Evolutionary conservation across 2,329 filamentous ascomycete species (phyloP), one percentile per base, ranked within the genome.

Genomic region (Aspergillus versicolor): DNA sequence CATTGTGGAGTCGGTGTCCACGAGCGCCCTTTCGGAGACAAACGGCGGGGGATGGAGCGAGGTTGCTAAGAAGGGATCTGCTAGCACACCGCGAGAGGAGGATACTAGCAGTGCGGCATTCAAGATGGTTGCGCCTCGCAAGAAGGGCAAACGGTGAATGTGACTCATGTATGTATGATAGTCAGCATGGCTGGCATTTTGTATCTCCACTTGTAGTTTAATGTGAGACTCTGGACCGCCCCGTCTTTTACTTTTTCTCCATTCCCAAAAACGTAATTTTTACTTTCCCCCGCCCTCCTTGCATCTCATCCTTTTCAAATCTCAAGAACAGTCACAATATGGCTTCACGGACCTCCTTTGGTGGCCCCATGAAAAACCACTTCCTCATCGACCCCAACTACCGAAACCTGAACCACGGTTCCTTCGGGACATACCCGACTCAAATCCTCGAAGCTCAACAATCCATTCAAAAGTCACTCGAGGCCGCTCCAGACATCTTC

Each of bases 101-200:
- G 71, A 72, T 71, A 73, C 70, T 60, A 76, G 73, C 60, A 77
- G 73, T 59, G 75, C 88, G 9, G 85, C 84, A 49, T 97, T 97
- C 79, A 94, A 94, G 81, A 90, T 97, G 52, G 93, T 97, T 11
- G 86, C 91, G 13, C 84, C 88, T 61, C 92, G 94, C 75, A 97
- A 97, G 86, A 96, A 96, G 84, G 88, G 83, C 41, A 81, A 88
- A 71, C 88, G 89, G 81, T 91, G 88, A 67, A 15, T 6, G 48
- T 24, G 41, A 32, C 15, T 19, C 32, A 40, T 50, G 30, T 11
- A 41, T 34, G 13, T 43, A 42, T 32, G 48, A 40, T 7, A 30
- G 32, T 27, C 21, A 24, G 19, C n/a, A 34, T 38, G 11, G 27
- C 34, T 52, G 48, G 48, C 48, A 52, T 55, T 44, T 52, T 59